A percentile compares a stretch with the other conserved stretches of the same genome.
Conservation (phyloP, 345 rosid species). For the Syzygium oleosum region DNA sequence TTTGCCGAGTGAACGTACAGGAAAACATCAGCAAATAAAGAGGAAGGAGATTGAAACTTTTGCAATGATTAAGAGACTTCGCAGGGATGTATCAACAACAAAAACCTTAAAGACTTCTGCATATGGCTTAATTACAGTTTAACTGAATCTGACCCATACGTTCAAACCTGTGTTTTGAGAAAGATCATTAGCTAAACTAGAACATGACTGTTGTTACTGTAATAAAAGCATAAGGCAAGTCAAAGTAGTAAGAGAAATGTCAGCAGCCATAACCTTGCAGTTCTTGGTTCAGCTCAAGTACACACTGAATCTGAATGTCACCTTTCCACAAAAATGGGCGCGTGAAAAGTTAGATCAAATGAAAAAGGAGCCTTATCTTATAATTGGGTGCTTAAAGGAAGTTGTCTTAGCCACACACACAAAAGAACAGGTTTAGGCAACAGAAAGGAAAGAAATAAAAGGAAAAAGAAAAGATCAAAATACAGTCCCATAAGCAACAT, state of each 20-base stretch:
- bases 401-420: too few relatives aligned
- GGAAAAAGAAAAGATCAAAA: background rate
- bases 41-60: too few relatives aligned
- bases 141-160: background rate
- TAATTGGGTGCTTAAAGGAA: too few relatives aligned
- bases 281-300: background rate
- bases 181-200: background rate
- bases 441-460: background rate
- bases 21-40: too few relatives aligned
- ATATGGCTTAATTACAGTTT: background rate
- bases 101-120: too few relatives aligned
- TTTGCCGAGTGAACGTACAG: background rate
- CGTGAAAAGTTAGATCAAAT: too few relatives aligned
- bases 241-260: too few relatives aligned
- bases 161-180: background rate
- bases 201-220: too few relatives aligned
- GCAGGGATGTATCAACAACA: background rate
- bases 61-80: background rate
- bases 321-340: too few relatives aligned
- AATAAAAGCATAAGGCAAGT: background rate
- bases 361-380: too few relatives aligned
- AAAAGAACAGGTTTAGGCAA: background rate
- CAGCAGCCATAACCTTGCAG: background rate
- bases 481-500: background rate
- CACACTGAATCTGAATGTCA: too few relatives aligned